Evolutionary conservation across 2,329 filamentous ascomycete genomes (phyloP).

Genomic region (Ophiostoma novo-ulmi): DNA sequence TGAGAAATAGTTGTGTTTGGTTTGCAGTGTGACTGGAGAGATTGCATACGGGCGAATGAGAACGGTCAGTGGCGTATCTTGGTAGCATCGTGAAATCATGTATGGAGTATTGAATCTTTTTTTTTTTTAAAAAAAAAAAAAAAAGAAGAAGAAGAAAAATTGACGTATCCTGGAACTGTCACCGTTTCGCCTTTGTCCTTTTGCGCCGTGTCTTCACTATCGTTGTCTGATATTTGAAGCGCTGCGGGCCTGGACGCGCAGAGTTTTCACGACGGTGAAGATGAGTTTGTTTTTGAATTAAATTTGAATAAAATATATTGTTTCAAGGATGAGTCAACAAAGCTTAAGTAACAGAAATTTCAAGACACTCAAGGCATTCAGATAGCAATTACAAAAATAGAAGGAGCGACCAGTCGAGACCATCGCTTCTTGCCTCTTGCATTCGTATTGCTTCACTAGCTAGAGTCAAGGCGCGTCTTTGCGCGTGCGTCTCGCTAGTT

Average conservation of each 20-base stretch:
- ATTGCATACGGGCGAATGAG: slow-evolving; percentile 11
- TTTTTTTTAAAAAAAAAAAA: neutral
- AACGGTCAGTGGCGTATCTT: neutral
- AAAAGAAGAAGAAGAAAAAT: too few species aligned
- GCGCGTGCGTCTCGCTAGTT: neutral
- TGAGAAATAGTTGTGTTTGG: neutral
- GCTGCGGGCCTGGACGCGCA: slow-evolving; percentile 11
- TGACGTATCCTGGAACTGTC: neutral
- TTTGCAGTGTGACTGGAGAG: neutral
- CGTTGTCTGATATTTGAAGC: neutral
- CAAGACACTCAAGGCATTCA: neutral
- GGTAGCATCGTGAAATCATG: neutral
- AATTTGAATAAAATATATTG: neutral
- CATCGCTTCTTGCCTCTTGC: neutral
- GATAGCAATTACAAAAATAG: neutral
- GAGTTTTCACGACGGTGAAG: neutral
- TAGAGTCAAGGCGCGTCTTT: neutral
- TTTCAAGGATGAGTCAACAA: neutral
- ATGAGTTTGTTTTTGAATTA: neutral
- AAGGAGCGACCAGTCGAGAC: neutral
- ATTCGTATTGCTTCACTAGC: neutral
- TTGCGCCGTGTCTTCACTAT: neutral
- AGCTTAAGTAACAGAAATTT: neutral
- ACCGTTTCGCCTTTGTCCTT: slow-evolving; percentile 12
- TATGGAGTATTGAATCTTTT: too few species aligned